Conservation (phyloP, 2,329 filamentous ascomycete species). For the Aspergillus spinulosporus region DNA sequence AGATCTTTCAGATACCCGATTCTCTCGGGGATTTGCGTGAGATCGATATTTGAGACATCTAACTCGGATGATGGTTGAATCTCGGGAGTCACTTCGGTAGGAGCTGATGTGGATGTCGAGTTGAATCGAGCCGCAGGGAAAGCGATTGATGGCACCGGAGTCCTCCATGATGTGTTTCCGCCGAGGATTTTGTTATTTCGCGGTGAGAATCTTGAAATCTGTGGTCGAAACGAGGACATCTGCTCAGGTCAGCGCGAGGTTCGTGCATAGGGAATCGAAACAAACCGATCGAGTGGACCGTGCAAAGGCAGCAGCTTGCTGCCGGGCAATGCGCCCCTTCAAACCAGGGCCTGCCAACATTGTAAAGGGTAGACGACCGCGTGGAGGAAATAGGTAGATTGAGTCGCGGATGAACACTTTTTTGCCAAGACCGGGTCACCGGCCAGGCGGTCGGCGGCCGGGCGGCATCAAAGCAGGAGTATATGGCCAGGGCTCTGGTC, state of each 20-base stretch:
- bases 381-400: conserved; percentile 16
- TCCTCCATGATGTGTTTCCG: conserved; percentile 25
- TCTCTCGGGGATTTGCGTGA: conserved; percentile 66
- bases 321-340: conserved; percentile 43
- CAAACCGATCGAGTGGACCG: conserved; percentile 40
- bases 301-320: conserved; percentile 29
- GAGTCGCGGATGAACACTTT: conserved; percentile 14
- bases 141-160: conserved; percentile 22
- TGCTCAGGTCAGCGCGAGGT: conserved; percentile 24
- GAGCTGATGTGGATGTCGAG: conserved; percentile 33
- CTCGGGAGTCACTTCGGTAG: conserved; percentile 13
- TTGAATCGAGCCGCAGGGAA: conserved; percentile 39
- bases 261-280: conserved; percentile 11
- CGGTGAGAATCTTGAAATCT: conserved; percentile 24
- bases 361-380: conserved; percentile 24
- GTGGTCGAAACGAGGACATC: conserved; percentile 39
- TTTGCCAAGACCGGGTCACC: conserved; percentile 31
- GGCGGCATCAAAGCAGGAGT: conserved; percentile 17
- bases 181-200: conserved; percentile 25
- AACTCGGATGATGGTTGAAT: conserved; percentile 12
- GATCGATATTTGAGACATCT: conserved; percentile 32
- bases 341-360: conserved; percentile 61
- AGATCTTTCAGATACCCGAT: conserved; percentile 81
- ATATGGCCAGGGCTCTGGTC: neutral
- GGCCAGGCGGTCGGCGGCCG: conserved; percentile 36